Evolutionary conservation across 805 yeast species (phyloP), one percentile per base, ranked within the genome.

Genomic region (Candida boleticola): DNA sequence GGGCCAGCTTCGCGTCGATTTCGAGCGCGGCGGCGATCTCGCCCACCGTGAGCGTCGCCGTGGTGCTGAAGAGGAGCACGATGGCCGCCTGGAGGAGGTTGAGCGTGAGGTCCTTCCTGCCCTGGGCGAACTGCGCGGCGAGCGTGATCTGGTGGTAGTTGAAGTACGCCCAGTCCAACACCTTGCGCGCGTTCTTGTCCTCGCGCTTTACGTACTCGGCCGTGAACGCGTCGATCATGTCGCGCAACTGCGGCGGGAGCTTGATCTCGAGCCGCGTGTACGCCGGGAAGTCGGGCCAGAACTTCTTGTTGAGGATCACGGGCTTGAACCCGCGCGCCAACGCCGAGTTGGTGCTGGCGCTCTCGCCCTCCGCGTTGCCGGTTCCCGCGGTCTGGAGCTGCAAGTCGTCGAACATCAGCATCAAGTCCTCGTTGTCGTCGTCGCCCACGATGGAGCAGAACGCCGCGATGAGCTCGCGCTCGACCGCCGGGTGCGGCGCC

Each of bases 41-140:
- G 0, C 43, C 39, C 11, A 63, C 42, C 0, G 40, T 37, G 9
- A 60, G 48, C 1, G 11, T 7, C 9, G 63, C 61, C 17, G 4
- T 11, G 10, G 20, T 3, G 33, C 70, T 67, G 46, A 73, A 75
- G 13, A 66, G 52, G 11, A 66, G 42, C 3, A 76, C 46, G 0
- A 74, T 60, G 1, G 65, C 53, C 0, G 77, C 77, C 48, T 74
- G 78, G 36, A 68, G 63, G n/a, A 74, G 48, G 30, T 74, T 71
- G 16, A 74, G 64, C 2, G 44, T 45, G 25, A 71, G 52, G 20
- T 66, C 71, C 38, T 64, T 65, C 6, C 50, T 36, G 0, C 62
- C 68, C 10, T 46, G 45, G 13, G 54, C 53, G 46, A 73, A 73
- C 17, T 52, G 44, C 2, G 62, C 63, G 11, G 48, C 44, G 13